Base-by-base conservation (phyloP, 2,329 filamentous ascomycete species). In the Xylariales sp. region DNA sequence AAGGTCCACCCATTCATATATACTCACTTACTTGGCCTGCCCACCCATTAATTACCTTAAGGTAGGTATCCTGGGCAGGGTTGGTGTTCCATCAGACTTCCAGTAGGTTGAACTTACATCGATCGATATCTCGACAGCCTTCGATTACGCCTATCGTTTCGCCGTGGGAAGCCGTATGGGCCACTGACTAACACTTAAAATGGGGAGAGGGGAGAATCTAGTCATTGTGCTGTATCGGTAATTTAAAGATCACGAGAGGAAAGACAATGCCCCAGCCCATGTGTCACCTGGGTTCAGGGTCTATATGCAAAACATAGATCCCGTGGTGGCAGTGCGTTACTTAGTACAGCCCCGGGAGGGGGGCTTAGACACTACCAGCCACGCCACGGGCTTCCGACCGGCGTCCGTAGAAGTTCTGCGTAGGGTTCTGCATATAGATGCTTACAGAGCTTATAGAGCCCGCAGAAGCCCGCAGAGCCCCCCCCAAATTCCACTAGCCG, bases 91-190 rank as follows among this genome's bases (percentile, higher is more conserved):
- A 39, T 54, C 50, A 18, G n/a, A 39, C 9, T 23, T 12, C 32
- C 14, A 3, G 50, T n/a, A 36, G 30, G 7, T 36, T 10, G 7
- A 36, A 53, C 30, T n/a, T 39, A 23, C 23, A 23, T 23, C 23
- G 23, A 23, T 23, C 10, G 32, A 23, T 23, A 2, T 5, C 10
- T 28, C 36, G 36, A n/a, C n/a, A n/a, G 54, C 54, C 54, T 32
- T n/a, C 18, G 23, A 43, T n/a, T 56, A 45, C 45, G 54, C 54
- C 54, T 56, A 52, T 32, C 18, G 34, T 28, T 28, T 10, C 8
- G 12, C 14, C 16, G 45, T 48, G 9, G 10, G 7, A 28, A 45
- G 36, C 32, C 39, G 32, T 56, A 23, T 23, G 23, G 23, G 23
- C 18, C 10, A 45, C n/a, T 4, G 14, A 1, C n/a, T 41, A 4